Percentiles rank a stretch among this genome's conserved stretches.
These are phyloP conservation scores for Pseudogymnoascus sp. DNA, from an alignment of 2,329 filamentous ascomycete species.

Conservation along the genomic window DNA sequence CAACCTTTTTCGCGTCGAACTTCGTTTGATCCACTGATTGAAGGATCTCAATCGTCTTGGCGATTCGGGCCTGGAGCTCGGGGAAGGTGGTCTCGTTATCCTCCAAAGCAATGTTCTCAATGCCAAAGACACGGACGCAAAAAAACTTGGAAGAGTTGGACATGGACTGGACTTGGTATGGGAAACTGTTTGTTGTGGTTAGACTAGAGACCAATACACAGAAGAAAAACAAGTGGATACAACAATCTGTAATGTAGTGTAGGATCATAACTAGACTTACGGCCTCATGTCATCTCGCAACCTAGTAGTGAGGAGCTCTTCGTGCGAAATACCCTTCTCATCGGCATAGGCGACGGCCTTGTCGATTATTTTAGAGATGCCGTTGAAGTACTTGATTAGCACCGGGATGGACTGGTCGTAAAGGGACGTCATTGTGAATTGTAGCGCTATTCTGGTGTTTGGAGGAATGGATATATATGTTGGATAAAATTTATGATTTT, in stretches of 20 bases:
- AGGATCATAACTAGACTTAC: not conserved
- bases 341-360: constrained; percentile 35
- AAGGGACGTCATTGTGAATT: not conserved
- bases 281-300: constrained; percentile 39
- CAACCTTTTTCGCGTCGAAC: not conserved
- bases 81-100: constrained; percentile 39
- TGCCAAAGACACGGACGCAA: constrained; percentile 26
- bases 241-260: not conserved
- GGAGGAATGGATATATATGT: not conserved
- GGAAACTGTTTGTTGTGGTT: not conserved
- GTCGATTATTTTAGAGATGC: constrained; percentile 33
- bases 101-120: constrained; percentile 25
- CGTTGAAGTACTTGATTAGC: constrained; percentile 33
- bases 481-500: not conserved
- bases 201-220: not conserved
- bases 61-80: constrained; percentile 38
- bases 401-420: constrained; percentile 30
- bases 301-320: constrained; percentile 27
- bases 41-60: constrained; percentile 36
- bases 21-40: constrained; percentile 29
- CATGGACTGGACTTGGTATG: not conserved
- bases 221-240: not conserved
- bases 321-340: constrained; percentile 29
- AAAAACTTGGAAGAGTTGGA: not conserved
- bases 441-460: not conserved